Evolutionary conservation across 2,329 filamentous ascomycete species (phyloP), one percentile per base, ranked within the genome.

Genomic region (Trichoderma afroharzianum): DNA sequence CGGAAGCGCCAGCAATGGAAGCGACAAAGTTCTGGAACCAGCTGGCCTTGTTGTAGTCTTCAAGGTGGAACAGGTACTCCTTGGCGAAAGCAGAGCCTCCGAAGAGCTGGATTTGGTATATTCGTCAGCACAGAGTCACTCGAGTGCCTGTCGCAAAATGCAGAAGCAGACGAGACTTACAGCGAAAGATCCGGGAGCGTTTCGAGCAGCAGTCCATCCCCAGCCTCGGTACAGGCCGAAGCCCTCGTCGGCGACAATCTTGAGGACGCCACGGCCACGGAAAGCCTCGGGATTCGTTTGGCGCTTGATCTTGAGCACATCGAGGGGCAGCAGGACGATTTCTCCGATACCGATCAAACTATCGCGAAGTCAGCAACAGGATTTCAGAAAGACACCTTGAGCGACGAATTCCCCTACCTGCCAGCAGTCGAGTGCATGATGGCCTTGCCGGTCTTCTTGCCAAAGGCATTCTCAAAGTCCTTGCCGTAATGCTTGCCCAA

Each of bases 241-340:
- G 43, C 96, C 96, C 83, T 99, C 96, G 80, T 99, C 96, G 72
- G 89, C 88, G 73, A 99, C 88, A 75, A 99, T 98, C 83, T 88
- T 92, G 80, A 98, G 85, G 72, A 99, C 87, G 74, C 96, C 96
- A 78, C 96, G 93, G 77, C 95, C 95, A 76, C 94, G 90, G 90
- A 99, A 99, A 43, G 96, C 95, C 80, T 98, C 96, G 53, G 96
- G 96, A 87, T 99, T 99, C 76, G 96, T 99, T 86, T 99, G 96
- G 78, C 96, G 91, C 89, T 99, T 99, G 86, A 99, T 99, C 89
- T 99, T 99, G 74, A 99, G 89, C 50, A 99, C 95, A 78, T 99
- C 96, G 73, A 99, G 90, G 55, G 96, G 96, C 53, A 99, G 89
- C 33, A 99, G 89, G 72, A 99, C 89, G 75, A 99, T 97, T 85